Evolutionary conservation across 371 early-diverging fungal genomes (phyloP), one percentile per base, ranked within the genome.

Genomic region (Mucor plumbeus): DNA sequence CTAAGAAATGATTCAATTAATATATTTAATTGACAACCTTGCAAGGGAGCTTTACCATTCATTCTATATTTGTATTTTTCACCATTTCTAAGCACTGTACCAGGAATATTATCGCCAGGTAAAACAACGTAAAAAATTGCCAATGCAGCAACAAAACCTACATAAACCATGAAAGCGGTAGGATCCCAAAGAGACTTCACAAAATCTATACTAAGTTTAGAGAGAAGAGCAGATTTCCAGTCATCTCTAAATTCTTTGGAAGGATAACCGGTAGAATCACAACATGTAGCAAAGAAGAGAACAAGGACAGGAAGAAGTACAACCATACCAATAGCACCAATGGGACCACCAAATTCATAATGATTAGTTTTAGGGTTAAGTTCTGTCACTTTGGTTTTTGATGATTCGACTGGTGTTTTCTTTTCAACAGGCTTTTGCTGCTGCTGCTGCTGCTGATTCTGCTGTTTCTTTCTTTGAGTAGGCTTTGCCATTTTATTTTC

Each of bases 291-390:
- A 61, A 83, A 79, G 57, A 81, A 78, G 4, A 80, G 57, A 31
- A 91, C 87, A 14, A 89, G 82, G 21, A 89, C 33, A 14, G 93
- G 88, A 38, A 94, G 79, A 17, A 67, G 77, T 9, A 84, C 65
- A 34, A 91, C 76, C 74, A 93, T 89, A 2, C 79, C 81, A 3
- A 86, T 67, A 0, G 93, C 85, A n/a, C 95, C 94, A 36, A 90
- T 83, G 4, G 91, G 90, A 4, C 97, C 97, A n/a, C 92, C 82
- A 77, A 97, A 93, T 76, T 93, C 93, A 72, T 85, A 91, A 58
- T 82, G 78, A 3, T 75, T 76, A 13, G 91, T 87, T 53, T 65
- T 77, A 10, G 87, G 89, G 58, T 90, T 86, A 33, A 84, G 61
- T 38, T 79, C 79, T 43, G 61, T 26, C 13, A 61, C 48, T n/a